A percentile compares a stretch with the other conserved stretches of the same genome.
Evolutionary conservation across 140 eudicot genomes (phyloP).

Genomic region (Anethum foeniculum): DNA sequence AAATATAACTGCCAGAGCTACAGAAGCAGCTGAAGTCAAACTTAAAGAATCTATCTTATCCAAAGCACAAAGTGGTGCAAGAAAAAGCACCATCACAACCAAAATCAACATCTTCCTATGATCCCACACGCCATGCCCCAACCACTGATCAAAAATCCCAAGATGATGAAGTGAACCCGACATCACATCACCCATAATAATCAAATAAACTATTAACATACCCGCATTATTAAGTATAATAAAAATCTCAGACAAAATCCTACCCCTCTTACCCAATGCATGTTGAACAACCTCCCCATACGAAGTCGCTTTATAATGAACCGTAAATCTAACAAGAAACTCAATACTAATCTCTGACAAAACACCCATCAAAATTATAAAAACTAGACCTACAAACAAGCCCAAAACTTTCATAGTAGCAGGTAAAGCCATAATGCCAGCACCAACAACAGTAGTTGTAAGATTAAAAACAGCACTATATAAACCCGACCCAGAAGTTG

Average conservation of each 20-base stretch:
- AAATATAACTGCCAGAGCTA: constrained; percentile 72
- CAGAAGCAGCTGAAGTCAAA: constrained; percentile 88
- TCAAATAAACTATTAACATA: constrained; percentile 80
- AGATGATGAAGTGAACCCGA: constrained; percentile 78
- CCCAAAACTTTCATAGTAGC: constrained; percentile 97
- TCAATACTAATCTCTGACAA: constrained; percentile 83
- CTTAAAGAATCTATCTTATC: constrained; percentile 85
- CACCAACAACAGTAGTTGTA: constrained; percentile 85
- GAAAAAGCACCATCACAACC: constrained; percentile 50
- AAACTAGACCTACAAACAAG: constrained; percentile 44
- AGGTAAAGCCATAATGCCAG: constrained; percentile 98
- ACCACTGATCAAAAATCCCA: constrained; percentile 87
- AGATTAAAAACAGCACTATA: constrained; percentile 89
- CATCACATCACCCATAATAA: constrained; percentile 93
- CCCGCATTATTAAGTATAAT: constrained; percentile 86
- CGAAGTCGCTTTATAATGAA: constrained; percentile 62
- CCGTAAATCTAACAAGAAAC: constrained; percentile 58
- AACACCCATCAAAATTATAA: constrained; percentile 72
- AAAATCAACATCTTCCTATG: constrained; percentile 70
- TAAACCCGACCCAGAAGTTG: constrained; percentile 44
- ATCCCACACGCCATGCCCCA: constrained; percentile 93
- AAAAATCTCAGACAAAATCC: constrained; percentile 72
- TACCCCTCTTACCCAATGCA: constrained; percentile 74
- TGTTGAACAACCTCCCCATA: constrained; percentile 87
- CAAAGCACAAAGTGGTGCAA: constrained; percentile 66